Conservation (phyloP, 148 eudicot genomes). For the Oxyria digyna region DNA sequence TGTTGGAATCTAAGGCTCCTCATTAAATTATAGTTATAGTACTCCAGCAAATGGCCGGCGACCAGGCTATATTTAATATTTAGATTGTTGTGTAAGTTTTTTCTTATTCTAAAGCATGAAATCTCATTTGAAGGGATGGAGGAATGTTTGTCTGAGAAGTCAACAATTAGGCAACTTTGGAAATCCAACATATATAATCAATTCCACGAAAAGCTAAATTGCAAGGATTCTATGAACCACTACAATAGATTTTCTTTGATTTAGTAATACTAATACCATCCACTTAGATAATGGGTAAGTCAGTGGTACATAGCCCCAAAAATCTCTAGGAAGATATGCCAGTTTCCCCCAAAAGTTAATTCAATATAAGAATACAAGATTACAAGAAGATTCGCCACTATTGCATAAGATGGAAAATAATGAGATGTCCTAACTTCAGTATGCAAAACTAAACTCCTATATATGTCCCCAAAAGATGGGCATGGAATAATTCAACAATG, state of each 20-base stretch:
- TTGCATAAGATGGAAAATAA: neutral
- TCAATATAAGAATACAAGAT: neutral
- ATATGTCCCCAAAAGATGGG: neutral
- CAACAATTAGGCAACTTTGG: constrained; percentile 1
- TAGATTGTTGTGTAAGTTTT: neutral
- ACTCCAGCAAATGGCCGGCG: neutral
- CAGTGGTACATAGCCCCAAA: neutral
- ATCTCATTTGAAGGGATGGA: neutral
- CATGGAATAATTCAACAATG: neutral
- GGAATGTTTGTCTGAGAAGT: neutral
- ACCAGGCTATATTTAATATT: neutral
- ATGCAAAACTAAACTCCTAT: neutral
- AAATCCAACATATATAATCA: neutral
- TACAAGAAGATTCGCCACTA: neutral
- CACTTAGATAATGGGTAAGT: neutral
- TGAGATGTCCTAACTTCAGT: neutral
- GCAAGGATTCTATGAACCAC: neutral
- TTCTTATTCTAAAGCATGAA: neutral
- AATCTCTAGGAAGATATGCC: neutral
- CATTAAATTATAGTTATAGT: neutral
- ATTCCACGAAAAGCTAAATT: neutral
- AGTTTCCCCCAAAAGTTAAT: neutral
- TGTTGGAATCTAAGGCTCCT: neutral
- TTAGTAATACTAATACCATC: neutral
- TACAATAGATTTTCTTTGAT: neutral